phyloP scores from a whole-genome alignment of 139 green algal species.

The Raphidocelis subcapitata region DNA sequence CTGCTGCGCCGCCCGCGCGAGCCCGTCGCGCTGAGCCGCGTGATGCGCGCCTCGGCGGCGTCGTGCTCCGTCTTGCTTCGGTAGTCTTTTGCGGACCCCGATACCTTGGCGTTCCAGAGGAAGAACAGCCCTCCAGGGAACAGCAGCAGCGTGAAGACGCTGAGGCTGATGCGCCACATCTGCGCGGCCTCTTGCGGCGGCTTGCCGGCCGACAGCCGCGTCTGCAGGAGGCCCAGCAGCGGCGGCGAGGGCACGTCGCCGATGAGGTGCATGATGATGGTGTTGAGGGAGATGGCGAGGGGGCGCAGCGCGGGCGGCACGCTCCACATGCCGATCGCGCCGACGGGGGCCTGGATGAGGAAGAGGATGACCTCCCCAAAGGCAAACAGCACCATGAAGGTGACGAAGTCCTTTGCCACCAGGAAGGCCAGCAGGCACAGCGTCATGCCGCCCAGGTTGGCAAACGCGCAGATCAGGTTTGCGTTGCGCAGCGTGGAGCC shows the following conservation, averaged over 20 bases:
- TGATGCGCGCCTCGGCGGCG: too few relatives aligned
- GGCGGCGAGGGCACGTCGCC: slow-evolving; percentile 94
- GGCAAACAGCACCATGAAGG: slow-evolving; percentile 65
- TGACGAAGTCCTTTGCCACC: slow-evolving; percentile 37
- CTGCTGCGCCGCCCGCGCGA: too few relatives aligned
- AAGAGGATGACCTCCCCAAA: slow-evolving; percentile 76
- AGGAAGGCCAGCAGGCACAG: slow-evolving; percentile 65
- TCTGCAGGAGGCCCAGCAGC: slow-evolving; percentile 78
- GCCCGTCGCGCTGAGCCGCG: too few relatives aligned
- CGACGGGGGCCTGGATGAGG: slow-evolving; percentile 64
- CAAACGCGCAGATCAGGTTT: slow-evolving; percentile 55
- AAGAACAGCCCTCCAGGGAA: slow-evolving; percentile 37
- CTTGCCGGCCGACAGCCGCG: slow-evolving; percentile 29
- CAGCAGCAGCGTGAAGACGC: slow-evolving; percentile 46
- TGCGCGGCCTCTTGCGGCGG: slow-evolving; percentile 22
- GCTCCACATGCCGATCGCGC: slow-evolving; percentile 77
- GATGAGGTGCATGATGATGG: slow-evolving; percentile 87
- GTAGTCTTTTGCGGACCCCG: slow-evolving; percentile 31
- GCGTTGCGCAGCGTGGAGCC: slow-evolving; percentile 67
- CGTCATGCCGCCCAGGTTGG: slow-evolving; percentile 45
- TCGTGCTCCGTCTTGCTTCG: slow-evolving; percentile 5
- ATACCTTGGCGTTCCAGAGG: slow-evolving; percentile 11
- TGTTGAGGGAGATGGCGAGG: slow-evolving; percentile 76
- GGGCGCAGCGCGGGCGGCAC: slow-evolving; percentile 79
- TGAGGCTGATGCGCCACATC: slow-evolving; percentile 55